Conservation (phyloP, 805 yeast genomes). For the Scheffersomyces ergatensis region DNA sequence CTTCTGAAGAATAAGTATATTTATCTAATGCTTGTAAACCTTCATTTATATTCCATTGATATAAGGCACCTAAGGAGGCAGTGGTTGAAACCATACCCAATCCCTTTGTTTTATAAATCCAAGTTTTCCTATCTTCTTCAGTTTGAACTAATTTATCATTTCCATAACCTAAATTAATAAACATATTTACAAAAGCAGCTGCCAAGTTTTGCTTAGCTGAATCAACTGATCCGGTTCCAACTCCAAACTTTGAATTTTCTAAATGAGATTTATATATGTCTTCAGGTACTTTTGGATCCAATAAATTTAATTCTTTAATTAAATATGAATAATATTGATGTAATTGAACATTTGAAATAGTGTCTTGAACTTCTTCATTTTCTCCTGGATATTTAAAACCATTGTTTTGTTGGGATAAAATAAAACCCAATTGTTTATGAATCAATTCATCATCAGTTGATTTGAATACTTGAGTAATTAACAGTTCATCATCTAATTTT, state of each 20-base stretch:
- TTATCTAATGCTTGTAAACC: slow-evolving; percentile 90
- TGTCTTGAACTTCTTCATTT: slow-evolving; percentile 73
- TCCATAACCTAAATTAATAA: slow-evolving; percentile 88
- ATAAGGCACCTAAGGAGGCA: slow-evolving; percentile 85
- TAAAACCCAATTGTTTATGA: slow-evolving; percentile 89
- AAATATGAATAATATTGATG: slow-evolving; percentile 79
- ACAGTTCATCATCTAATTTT: slow-evolving; percentile 76
- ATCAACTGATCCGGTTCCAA: slow-evolving; percentile 58
- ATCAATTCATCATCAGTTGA: slow-evolving; percentile 71
- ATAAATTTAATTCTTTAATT: slow-evolving; percentile 80
- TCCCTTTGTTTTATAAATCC: slow-evolving; percentile 92
- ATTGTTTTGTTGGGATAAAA: slow-evolving; percentile 83
- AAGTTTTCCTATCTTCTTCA: slow-evolving; percentile 66
- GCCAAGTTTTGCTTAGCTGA: slow-evolving; percentile 96
- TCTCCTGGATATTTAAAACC: slow-evolving; percentile 64
- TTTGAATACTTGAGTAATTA: slow-evolving; percentile 76
- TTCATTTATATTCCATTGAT: slow-evolving; percentile 86
- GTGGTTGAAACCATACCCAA: slow-evolving; percentile 89
- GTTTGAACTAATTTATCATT: slow-evolving; percentile 76
- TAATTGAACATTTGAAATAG: slow-evolving; percentile 75
- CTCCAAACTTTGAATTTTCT: slow-evolving; percentile 64
- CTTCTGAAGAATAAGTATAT: slow-evolving; percentile 80
- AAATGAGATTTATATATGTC: slow-evolving; percentile 90
- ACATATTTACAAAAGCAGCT: slow-evolving; percentile 88
- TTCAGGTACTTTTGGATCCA: slow-evolving; percentile 91